Conservation (phyloP, 1,284 basidiomycete species). For the Somion occarium region DNA sequence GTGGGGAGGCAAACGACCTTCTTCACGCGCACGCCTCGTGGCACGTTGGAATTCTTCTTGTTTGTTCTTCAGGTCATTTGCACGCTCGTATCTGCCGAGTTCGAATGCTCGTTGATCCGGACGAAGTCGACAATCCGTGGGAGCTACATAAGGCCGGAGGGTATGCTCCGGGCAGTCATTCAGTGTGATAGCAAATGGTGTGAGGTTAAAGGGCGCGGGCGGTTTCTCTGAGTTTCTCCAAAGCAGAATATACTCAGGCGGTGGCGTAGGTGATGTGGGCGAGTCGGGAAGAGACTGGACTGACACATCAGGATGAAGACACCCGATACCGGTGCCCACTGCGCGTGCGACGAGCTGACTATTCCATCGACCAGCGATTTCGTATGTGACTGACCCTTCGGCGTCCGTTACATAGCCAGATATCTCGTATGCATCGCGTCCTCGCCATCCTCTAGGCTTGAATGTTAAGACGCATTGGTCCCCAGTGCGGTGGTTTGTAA, state of each 20-base stretch:
- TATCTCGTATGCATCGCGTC: slow-evolving; percentile 90
- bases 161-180: slow-evolving; percentile 74
- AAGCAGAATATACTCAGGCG: slow-evolving; percentile 68
- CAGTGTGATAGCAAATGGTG: slow-evolving; percentile 90
- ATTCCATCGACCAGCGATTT: slow-evolving; percentile 96
- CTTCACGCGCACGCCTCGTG: slow-evolving; percentile 75
- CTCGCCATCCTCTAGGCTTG: slow-evolving; percentile 94
- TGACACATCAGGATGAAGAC: slow-evolving; percentile 72
- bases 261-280: slow-evolving; percentile 39
- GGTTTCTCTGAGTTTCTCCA: slow-evolving; percentile 94
- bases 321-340: slow-evolving; percentile 58
- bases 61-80: slow-evolving; percentile 81
- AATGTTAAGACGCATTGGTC: slow-evolving; percentile 90
- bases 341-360: slow-evolving; percentile 88
- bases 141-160: slow-evolving; percentile 72
- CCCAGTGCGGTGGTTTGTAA: slow-evolving; percentile 91
- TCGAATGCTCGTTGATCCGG: slow-evolving; percentile 97
- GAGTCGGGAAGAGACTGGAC: too few relatives aligned
- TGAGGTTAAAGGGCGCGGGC: slow-evolving; percentile 87
- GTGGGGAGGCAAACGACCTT: slow-evolving; percentile 71
- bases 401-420: slow-evolving; percentile 78
- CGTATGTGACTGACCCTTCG: slow-evolving; percentile 68
- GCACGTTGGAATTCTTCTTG: slow-evolving; percentile 89
- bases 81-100: slow-evolving; percentile 84
- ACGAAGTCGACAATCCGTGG: slow-evolving; percentile 91